Conservation (phyloP, 169 alveolate species). For the Ichthyophthirius multifiliis region DNA sequence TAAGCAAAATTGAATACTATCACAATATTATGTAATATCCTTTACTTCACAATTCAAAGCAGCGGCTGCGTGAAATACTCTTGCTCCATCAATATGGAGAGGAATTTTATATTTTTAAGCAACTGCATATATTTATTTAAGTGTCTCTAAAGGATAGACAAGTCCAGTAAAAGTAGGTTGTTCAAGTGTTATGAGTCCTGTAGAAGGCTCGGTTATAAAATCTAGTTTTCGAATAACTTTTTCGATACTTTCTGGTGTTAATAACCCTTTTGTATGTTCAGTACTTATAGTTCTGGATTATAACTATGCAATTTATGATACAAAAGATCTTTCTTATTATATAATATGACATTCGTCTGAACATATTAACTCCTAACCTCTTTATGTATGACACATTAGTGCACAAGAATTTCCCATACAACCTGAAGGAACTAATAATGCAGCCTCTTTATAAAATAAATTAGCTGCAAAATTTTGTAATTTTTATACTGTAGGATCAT, state of each 20-base stretch:
- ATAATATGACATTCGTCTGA: not conserved
- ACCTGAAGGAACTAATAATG: conserved; percentile 24
- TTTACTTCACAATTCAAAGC: not conserved
- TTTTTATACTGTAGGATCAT: conserved; percentile 7
- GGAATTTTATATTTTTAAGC: not conserved
- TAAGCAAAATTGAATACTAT: conserved; percentile 7
- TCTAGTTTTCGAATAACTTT: not conserved
- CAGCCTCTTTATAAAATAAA: conserved; percentile 15
- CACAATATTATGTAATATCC: conserved; percentile 18
- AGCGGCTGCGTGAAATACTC: conserved; percentile 27
- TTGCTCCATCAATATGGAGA: conserved; percentile 19
- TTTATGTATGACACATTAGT: not conserved
- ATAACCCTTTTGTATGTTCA: not conserved
- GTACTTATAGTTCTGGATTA: not conserved
- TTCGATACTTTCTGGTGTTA: not conserved
- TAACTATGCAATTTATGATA: not conserved
- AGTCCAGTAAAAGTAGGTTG: not conserved
- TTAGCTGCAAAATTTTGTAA: conserved; percentile 13
- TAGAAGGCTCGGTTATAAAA: not conserved
- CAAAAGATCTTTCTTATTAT: not conserved
- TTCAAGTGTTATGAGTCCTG: not conserved
- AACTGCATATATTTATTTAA: not conserved
- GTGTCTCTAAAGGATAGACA: not conserved
- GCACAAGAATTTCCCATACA: not conserved
- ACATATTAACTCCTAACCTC: not conserved